These are phyloP conservation scores for Iberis pinnata DNA, from an alignment of 345 rosid species.

Conservation along the genomic window DNA sequence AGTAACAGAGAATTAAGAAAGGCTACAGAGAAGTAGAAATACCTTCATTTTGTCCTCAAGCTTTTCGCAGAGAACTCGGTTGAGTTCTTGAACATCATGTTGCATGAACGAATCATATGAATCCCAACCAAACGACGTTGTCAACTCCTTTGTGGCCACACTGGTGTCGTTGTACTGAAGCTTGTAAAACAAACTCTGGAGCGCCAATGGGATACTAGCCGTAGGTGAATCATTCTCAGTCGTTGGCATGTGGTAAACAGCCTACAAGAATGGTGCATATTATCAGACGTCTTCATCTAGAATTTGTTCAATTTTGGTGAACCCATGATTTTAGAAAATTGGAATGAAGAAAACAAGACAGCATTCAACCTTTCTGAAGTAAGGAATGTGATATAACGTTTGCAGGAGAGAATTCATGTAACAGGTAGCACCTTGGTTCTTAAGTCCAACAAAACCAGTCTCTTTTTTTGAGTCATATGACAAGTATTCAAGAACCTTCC, in stretches of 20 bases:
- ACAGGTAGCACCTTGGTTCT: constrained; percentile 99
- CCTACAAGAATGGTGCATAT: constrained; percentile 42
- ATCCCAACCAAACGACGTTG: constrained; percentile 98
- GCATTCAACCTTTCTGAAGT: constrained; percentile 78
- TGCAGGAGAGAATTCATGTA: constrained; percentile 97
- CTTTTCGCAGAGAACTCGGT: constrained; percentile 86
- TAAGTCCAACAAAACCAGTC: constrained; percentile 95
- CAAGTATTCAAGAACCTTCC: constrained; percentile 76
- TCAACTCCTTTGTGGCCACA: constrained; percentile 92
- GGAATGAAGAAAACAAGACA: background rate
- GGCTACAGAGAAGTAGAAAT: background rate
- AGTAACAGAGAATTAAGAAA: constrained; percentile 21
- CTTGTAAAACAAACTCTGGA: constrained; percentile 95
- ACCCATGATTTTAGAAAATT: constrained; percentile 3
- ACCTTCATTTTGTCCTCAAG: constrained; percentile 99
- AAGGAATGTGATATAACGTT: constrained; percentile 85
- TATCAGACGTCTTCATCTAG: constrained; percentile 14
- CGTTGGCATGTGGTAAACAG: constrained; percentile 98
- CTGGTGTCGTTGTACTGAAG: constrained; percentile 89
- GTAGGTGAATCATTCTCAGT: constrained; percentile 88
- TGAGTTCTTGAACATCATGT: constrained; percentile 97
- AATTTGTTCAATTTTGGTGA: constrained; percentile 2
- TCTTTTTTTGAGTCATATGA: constrained; percentile 88
- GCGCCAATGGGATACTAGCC: constrained; percentile 90
- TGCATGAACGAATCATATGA: constrained; percentile 97